Percentiles rank a stretch among this genome's conserved stretches.
phyloP scores from a whole-genome alignment of 257 asterid genomes.

The Schizonepeta tenuifolia region DNA sequence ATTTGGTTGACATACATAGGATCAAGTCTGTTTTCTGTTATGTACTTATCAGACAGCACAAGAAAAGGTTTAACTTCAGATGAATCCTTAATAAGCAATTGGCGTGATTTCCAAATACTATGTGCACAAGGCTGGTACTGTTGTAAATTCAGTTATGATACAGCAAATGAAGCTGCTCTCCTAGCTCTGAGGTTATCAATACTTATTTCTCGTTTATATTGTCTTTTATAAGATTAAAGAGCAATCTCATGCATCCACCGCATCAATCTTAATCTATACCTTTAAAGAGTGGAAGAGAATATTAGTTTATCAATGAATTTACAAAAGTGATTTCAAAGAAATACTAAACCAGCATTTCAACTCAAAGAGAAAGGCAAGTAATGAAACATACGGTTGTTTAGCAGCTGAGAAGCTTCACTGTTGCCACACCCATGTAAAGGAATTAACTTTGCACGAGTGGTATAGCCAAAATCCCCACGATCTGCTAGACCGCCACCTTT shows the following conservation, averaged over 20 bases:
- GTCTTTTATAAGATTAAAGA: neutral
- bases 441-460: slow-evolving; percentile 53
- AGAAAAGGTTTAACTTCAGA: neutral
- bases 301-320: slow-evolving; percentile 15
- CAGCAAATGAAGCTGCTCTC: slow-evolving; percentile 29
- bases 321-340: slow-evolving; percentile 8
- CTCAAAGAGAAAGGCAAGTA: slow-evolving; percentile 1
- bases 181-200: slow-evolving; percentile 6
- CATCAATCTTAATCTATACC: slow-evolving; percentile 26
- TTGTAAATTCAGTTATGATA: slow-evolving; percentile 14
- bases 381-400: slow-evolving; percentile 67
- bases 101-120: neutral
- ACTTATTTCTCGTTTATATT: neutral
- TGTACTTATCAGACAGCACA: slow-evolving; percentile 12
- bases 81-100: slow-evolving; percentile 22
- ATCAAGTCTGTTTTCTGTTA: neutral
- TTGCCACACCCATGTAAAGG: slow-evolving; percentile 69
- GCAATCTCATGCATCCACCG: neutral
- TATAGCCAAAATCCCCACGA: slow-evolving; percentile 60
- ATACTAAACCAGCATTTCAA: slow-evolving; percentile 26
- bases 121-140: slow-evolving; percentile 10
- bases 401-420: slow-evolving; percentile 75
- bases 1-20: slow-evolving; percentile 1
- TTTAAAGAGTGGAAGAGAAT: neutral
- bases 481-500: slow-evolving; percentile 53